These are phyloP conservation scores for Sporothrix dimorphospora DNA, from an alignment of 2,329 filamentous ascomycete species.

Conservation along the genomic window DNA sequence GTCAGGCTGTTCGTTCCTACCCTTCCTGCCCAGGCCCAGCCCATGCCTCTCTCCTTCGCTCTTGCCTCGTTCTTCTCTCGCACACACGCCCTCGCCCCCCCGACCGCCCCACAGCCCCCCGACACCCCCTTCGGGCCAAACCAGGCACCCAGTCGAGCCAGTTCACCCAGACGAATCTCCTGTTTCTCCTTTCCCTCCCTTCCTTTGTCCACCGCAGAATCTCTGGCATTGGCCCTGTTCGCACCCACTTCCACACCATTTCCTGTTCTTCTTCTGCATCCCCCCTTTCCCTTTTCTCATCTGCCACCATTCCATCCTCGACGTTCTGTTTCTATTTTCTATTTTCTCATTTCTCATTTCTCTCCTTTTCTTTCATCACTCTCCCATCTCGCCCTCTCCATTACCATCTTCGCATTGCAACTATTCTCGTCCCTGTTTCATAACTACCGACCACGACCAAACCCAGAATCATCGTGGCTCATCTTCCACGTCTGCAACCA, in stretches of 20 bases:
- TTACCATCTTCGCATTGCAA: slow-evolving; percentile 4
- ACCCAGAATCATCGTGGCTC: slow-evolving; percentile 9
- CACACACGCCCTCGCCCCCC: slow-evolving; percentile 20
- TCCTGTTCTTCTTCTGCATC: neutral
- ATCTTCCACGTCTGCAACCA: neutral
- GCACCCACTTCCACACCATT: slow-evolving; percentile 14
- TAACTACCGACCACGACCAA: neutral
- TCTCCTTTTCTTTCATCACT: neutral
- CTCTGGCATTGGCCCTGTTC: slow-evolving; percentile 21
- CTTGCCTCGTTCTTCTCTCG: slow-evolving; percentile 5
- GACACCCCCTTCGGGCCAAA: slow-evolving; percentile 20
- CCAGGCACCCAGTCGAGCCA: slow-evolving; percentile 26
- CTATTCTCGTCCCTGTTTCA: slow-evolving; percentile 17
- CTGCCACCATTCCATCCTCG: slow-evolving; percentile 1
- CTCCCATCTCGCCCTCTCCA: neutral
- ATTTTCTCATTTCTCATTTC: neutral
- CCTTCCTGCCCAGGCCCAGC: neutral
- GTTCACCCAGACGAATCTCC: slow-evolving; percentile 25
- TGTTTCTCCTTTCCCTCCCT: slow-evolving; percentile 26
- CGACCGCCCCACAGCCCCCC: slow-evolving; percentile 5
- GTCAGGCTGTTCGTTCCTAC: neutral
- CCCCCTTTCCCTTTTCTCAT: slow-evolving; percentile 1
- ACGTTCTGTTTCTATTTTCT: slow-evolving; percentile 18
- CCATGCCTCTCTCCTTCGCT: slow-evolving; percentile 15
- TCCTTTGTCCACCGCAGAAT: slow-evolving; percentile 10